phyloP scores from a whole-genome alignment of 345 rosid genomes.

The Lepidium sativum region DNA sequence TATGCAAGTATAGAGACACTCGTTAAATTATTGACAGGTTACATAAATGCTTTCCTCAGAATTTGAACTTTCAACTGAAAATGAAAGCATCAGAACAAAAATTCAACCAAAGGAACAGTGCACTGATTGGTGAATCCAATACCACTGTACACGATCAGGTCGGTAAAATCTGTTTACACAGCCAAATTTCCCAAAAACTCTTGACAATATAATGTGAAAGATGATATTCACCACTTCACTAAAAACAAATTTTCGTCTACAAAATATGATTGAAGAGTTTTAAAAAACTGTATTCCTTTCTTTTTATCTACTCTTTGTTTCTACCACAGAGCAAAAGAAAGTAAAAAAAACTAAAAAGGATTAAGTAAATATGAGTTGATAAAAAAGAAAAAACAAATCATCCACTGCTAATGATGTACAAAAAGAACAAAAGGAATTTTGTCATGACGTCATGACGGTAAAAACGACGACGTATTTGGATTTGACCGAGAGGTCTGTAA shows the following conservation, averaged over 20 bases:
- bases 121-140: constrained; percentile 7
- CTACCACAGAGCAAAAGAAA: constrained; percentile 8
- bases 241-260: background rate
- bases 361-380: constrained; percentile 6
- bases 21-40: background rate
- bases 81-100: background rate
- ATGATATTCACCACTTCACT: no score
- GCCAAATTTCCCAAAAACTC: no score
- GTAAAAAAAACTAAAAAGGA: background rate
- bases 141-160: no score
- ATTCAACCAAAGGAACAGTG: constrained; percentile 15
- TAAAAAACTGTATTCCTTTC: constrained; percentile 19
- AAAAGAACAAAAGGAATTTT: constrained; percentile 27
- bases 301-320: constrained; percentile 16
- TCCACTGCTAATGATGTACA: constrained; percentile 29
- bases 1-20: background rate
- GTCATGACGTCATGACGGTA: background rate
- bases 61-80: constrained; percentile 19
- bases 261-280: background rate
- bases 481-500: constrained; percentile 6
- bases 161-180: no score
- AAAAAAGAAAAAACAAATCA: constrained; percentile 7
- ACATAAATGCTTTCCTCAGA: background rate
- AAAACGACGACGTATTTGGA: constrained; percentile 15
- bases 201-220: no score